Evolutionary conservation across 177 flowering plant species (phyloP).

Genomic region (Vitis hybrid): DNA sequence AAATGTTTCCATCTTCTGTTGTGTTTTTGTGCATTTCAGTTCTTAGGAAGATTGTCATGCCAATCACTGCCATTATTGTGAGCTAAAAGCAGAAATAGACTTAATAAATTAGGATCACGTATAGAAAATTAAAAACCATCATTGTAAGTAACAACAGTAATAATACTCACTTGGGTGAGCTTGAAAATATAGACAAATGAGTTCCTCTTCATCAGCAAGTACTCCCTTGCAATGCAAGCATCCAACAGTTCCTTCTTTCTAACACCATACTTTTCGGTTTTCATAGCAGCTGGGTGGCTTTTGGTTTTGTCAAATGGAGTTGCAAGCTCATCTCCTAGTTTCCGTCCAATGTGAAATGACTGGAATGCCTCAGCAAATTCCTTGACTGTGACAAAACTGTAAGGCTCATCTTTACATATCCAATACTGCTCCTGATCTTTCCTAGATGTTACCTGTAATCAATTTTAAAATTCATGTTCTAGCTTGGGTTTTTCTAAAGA

Average conservation of each 20-base stretch:
- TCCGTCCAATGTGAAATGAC: constrained; percentile 23
- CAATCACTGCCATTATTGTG: constrained; percentile 11
- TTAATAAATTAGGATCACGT: neutral
- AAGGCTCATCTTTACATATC: constrained; percentile 15
- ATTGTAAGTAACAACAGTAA: neutral
- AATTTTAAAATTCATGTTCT: neutral
- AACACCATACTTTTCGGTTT: constrained; percentile 12
- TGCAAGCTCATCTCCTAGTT: constrained; percentile 16
- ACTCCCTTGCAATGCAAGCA: constrained; percentile 20
- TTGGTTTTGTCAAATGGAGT: constrained; percentile 25
- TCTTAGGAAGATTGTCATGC: constrained; percentile 17
- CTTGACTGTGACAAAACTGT: constrained; percentile 15
- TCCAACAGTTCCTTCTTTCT: constrained; percentile 15
- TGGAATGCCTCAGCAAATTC: constrained; percentile 26
- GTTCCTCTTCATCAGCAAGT: constrained; percentile 26
- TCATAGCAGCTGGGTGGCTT: constrained; percentile 26
- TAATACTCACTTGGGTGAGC: constrained; percentile 13
- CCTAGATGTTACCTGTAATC: constrained; percentile 24
- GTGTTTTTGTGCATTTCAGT: constrained; percentile 14
- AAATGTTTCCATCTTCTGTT: constrained; percentile 9
- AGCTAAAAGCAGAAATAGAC: constrained; percentile 6
- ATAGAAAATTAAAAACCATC: neutral
- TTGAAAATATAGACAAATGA: constrained; percentile 22
- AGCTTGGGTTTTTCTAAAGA: neutral
- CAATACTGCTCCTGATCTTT: constrained; percentile 35